These are phyloP conservation scores for Dryas alaskensis DNA, from an alignment of 306 rosid genomes.

Conservation along the genomic window DNA sequence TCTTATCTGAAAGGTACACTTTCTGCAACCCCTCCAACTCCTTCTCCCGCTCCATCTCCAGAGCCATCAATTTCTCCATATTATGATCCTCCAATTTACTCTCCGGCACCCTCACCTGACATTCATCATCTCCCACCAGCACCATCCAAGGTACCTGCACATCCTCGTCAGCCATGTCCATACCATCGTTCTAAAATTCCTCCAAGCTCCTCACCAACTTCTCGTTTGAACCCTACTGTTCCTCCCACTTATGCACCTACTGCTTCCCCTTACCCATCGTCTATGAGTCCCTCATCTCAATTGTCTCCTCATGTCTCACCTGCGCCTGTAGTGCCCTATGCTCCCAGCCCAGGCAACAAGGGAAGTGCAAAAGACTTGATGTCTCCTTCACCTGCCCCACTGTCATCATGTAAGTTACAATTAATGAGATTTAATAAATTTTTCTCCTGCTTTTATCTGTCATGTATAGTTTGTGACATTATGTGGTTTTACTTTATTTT, in stretches of 20 bases:
- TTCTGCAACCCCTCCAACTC: conserved; percentile 46
- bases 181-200: conserved; percentile 26
- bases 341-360: conserved; percentile 37
- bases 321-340: conserved; percentile 27
- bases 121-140: conserved; percentile 39
- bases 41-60: conserved; percentile 77
- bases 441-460: background rate
- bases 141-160: conserved; percentile 39
- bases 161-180: conserved; percentile 55
- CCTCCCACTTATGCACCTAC: conserved; percentile 39
- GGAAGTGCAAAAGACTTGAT: conserved; percentile 35
- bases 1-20: conserved; percentile 50
- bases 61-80: conserved; percentile 42
- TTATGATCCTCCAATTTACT: conserved; percentile 32
- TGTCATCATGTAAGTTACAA: conserved; percentile 57
- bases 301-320: conserved; percentile 45
- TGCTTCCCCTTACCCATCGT: conserved; percentile 43
- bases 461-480: background rate
- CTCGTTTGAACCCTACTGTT: conserved; percentile 34
- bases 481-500: no score
- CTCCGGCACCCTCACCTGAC: conserved; percentile 41
- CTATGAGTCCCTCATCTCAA: conserved; percentile 30
- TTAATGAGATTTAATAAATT: background rate
- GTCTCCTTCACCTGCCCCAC: conserved; percentile 39
- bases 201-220: conserved; percentile 43